A percentile compares a stretch with the other conserved stretches of the same genome.
Evolutionary conservation across 352 stramenopile genomes (phyloP).

Genomic region (Phytophthora idaei): DNA sequence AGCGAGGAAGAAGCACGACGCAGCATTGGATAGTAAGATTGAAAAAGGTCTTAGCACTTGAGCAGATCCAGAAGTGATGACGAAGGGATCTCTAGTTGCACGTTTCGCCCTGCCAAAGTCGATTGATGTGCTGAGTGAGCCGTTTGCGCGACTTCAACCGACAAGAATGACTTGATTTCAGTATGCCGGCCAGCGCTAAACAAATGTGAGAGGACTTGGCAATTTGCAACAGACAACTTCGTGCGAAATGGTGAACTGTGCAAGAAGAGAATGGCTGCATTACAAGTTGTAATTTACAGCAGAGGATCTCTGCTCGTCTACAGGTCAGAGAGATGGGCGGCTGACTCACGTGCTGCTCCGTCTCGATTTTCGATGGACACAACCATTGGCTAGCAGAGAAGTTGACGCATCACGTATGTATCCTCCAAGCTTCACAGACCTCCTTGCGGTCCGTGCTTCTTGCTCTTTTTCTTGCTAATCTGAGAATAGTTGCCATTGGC

Average conservation of each 20-base stretch:
- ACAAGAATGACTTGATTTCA: slow-evolving; percentile 14
- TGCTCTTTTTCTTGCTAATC: not conserved
- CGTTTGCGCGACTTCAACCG: slow-evolving; percentile 20
- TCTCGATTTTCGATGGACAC: not conserved
- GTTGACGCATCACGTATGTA: not conserved
- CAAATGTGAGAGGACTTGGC: slow-evolving; percentile 2
- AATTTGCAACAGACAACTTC: no score
- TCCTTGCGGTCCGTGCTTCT: not conserved
- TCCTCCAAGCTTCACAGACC: not conserved
- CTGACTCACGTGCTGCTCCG: not conserved
- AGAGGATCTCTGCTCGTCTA: not conserved
- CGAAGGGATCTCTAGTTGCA: slow-evolving; percentile 11
- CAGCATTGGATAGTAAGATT: slow-evolving; percentile 10
- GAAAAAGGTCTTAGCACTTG: not conserved
- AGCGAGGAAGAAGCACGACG: slow-evolving; percentile 17
- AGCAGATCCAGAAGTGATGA: slow-evolving; percentile 19
- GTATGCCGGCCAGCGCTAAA: slow-evolving; percentile 7
- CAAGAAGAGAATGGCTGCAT: no score
- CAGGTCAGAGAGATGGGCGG: not conserved
- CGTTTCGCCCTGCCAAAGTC: slow-evolving; percentile 23
- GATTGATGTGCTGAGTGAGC: slow-evolving; percentile 24
- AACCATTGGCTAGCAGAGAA: not conserved
- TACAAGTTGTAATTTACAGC: no score
- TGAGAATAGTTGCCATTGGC: no score
- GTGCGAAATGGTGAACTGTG: no score